phyloP scores from a whole-genome alignment of 495 filamentous ascomycete genomes.

The Extremus antarcticus region DNA sequence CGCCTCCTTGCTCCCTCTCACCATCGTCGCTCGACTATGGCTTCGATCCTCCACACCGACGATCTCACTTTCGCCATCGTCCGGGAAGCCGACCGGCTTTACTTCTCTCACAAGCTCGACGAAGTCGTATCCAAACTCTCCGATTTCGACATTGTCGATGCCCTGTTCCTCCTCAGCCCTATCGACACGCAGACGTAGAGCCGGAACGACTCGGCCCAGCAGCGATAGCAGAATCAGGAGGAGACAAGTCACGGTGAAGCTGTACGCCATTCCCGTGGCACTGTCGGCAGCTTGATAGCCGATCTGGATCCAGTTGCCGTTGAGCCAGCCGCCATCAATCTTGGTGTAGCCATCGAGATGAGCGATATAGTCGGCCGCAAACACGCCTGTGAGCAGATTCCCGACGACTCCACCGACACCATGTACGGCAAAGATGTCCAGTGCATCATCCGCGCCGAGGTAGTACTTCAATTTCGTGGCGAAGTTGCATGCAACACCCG shows the following conservation, averaged over 20 bases:
- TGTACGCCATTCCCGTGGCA: conserved; percentile 70
- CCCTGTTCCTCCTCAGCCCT: conserved; percentile 85
- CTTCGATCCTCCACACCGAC: not conserved
- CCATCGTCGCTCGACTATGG: not conserved
- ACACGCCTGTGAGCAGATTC: conserved; percentile 81
- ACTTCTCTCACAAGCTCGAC: conserved; percentile 87
- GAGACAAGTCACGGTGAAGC: conserved; percentile 72
- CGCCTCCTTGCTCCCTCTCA: not conserved
- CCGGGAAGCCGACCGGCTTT: conserved; percentile 4
- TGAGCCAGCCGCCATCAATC: conserved; percentile 83
- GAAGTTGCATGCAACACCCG: conserved; percentile 81
- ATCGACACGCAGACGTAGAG: conserved; percentile 63
- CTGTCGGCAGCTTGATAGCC: conserved; percentile 85
- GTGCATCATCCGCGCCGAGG: conserved; percentile 67
- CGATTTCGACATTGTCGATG: conserved; percentile 91
- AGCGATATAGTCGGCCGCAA: conserved; percentile 85
- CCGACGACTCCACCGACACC: conserved; percentile 79
- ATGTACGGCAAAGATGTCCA: conserved; percentile 51
- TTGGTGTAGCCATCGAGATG: conserved; percentile 64
- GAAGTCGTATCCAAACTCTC: conserved; percentile 98
- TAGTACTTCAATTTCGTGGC: conserved; percentile 94
- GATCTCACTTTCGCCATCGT: not conserved
- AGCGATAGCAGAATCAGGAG: conserved; percentile 53
- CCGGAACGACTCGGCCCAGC: conserved; percentile 76
- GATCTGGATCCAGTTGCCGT: conserved; percentile 81